Percentiles rank a stretch among this genome's conserved stretches.
Conservation (phyloP, 257 asterid species). For the Thymus mandschuricus region DNA sequence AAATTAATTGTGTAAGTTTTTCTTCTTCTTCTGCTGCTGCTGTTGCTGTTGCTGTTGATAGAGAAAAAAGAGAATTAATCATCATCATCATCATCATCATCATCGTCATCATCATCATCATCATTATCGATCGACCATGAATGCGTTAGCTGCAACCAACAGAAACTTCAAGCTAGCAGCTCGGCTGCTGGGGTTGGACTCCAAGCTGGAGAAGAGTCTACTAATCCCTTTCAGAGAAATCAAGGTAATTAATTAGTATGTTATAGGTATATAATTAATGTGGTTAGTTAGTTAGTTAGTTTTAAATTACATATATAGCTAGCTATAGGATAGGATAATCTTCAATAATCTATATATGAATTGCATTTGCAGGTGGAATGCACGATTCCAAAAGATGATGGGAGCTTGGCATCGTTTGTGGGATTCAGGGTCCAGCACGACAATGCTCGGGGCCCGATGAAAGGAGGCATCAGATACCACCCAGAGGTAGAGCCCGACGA, state of each 20-base stretch:
- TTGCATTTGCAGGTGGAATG: slow-evolving; percentile 70
- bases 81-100: too few species aligned
- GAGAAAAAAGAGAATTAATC: not conserved
- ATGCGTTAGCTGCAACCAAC: slow-evolving; percentile 93
- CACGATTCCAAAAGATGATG: slow-evolving; percentile 94
- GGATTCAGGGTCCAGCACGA: slow-evolving; percentile 96
- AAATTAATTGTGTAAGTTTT: not conserved
- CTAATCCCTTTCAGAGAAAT: slow-evolving; percentile 95
- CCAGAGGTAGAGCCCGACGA: slow-evolving; percentile 98
- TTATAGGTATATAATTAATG: too few species aligned
- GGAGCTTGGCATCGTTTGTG: slow-evolving; percentile 78
- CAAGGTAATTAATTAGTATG: slow-evolving; percentile 46
- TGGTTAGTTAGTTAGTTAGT: too few species aligned
- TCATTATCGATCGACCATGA: slow-evolving; percentile 48
- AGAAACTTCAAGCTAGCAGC: slow-evolving; percentile 91
- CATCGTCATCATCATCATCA: too few species aligned
- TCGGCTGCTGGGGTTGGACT: slow-evolving; percentile 81
- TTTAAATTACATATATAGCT: too few species aligned
- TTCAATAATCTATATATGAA: too few species aligned
- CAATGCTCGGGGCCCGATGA: slow-evolving; percentile 96
- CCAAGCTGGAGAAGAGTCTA: slow-evolving; percentile 82
- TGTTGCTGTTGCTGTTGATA: not conserved
- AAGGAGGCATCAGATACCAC: slow-evolving; percentile 97
- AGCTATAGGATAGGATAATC: too few species aligned
- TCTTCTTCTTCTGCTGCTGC: not conserved